Percentiles rank a stretch among this genome's conserved stretches.
Conservation (phyloP, 2,329 filamentous ascomycete species). For the Hymenoscyphus salicellus region DNA sequence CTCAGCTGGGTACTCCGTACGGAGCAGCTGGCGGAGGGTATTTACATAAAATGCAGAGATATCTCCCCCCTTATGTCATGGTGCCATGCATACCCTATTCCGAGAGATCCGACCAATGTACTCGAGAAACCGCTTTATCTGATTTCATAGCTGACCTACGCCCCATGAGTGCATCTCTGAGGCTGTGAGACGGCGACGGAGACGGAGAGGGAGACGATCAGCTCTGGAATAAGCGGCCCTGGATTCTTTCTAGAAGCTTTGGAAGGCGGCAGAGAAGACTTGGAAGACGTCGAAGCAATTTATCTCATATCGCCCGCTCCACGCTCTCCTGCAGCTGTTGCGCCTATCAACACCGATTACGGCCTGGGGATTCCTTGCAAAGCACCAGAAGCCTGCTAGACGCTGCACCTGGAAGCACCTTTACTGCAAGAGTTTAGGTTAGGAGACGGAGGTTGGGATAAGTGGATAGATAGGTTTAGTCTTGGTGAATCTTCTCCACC, state of each 20-base stretch:
- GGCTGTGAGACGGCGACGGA: neutral
- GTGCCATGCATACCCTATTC: no score
- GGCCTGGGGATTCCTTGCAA: no score
- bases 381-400: no score
- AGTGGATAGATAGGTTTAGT: no score
- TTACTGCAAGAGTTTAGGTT: no score
- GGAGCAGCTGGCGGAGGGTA: no score
- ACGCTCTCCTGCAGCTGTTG: neutral
- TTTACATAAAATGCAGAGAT: no score
- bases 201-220: neutral
- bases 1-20: no score
- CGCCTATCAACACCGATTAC: neutral
- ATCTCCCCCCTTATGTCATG: no score
- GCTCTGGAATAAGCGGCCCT: neutral
- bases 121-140: neutral
- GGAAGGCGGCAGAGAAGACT: neutral
- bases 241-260: neutral
- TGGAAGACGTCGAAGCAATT: neutral
- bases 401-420: no score
- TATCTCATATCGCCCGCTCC: conserved; percentile 2
- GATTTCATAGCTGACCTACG: neutral
- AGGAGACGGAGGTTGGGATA: no score
- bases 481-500: neutral
- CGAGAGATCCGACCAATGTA: neutral
- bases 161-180: neutral